These are phyloP conservation scores for Iris macrosiphon DNA, from an alignment of 106 monocot species.

Conservation along the genomic window DNA sequence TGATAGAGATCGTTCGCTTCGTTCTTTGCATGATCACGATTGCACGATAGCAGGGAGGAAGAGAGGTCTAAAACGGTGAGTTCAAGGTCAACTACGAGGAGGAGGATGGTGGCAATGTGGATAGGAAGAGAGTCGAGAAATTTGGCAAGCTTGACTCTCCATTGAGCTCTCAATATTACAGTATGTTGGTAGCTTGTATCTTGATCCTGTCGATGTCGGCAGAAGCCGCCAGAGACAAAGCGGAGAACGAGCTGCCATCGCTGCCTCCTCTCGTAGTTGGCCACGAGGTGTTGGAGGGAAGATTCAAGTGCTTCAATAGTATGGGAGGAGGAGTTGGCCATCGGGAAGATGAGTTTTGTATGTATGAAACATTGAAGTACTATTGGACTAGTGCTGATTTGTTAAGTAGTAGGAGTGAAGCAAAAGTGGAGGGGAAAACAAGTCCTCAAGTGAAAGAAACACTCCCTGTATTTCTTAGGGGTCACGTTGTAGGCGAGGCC, in stretches of 20 bases:
- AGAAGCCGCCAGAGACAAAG: neutral
- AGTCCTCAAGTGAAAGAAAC: too few species aligned
- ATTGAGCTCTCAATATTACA: neutral
- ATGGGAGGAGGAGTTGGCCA: neutral
- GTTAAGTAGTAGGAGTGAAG: too few species aligned
- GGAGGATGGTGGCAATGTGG: neutral
- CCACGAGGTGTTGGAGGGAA: conserved; percentile 10
- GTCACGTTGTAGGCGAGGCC: too few species aligned
- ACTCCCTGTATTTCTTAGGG: too few species aligned
- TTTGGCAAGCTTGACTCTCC: neutral
- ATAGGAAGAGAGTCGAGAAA: conserved; percentile 12
- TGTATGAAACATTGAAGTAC: too few species aligned
- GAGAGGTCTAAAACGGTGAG: conserved; percentile 17
- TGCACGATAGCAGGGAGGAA: conserved; percentile 10
- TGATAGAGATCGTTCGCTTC: neutral
- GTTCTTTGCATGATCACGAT: neutral
- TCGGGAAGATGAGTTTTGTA: too few species aligned
- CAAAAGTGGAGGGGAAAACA: too few species aligned
- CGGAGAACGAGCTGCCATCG: conserved; percentile 1
- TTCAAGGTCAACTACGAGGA: conserved; percentile 12
- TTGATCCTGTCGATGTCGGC: too few species aligned
- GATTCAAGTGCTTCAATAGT: conserved; percentile 9
- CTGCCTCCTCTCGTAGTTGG: conserved; percentile 2
- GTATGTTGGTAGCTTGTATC: neutral
- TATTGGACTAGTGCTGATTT: too few species aligned